A percentile compares a stretch with the other conserved stretches of the same genome.
Conservation (phyloP, 2,329 filamentous ascomycete species). For the Alternaria arbusti region DNA sequence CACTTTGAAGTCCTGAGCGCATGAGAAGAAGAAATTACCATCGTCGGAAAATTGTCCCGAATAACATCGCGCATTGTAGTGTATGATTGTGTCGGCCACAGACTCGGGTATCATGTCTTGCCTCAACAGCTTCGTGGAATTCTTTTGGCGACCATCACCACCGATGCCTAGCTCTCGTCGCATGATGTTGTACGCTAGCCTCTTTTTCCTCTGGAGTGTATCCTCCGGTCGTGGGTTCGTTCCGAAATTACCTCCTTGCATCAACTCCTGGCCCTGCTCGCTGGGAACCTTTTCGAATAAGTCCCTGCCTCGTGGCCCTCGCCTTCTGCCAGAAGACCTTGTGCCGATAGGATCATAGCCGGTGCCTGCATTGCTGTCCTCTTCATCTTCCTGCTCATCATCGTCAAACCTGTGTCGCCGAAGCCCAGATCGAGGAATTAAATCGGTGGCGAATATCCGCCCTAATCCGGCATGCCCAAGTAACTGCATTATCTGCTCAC, state of each 20-base stretch:
- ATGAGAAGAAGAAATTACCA: slow-evolving; percentile 95
- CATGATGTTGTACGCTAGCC: slow-evolving; percentile 72
- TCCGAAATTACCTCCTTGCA: slow-evolving; percentile 84
- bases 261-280: slow-evolving; percentile 75
- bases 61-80: slow-evolving; percentile 86
- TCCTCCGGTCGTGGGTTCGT: slow-evolving; percentile 62
- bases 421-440: slow-evolving; percentile 23
- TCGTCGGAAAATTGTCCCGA: slow-evolving; percentile 97
- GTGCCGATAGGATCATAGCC: slow-evolving; percentile 41
- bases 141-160: slow-evolving; percentile 62
- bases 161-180: slow-evolving; percentile 82
- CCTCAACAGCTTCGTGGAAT: slow-evolving; percentile 70
- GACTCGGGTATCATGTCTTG: slow-evolving; percentile 80
- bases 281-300: slow-evolving; percentile 84
- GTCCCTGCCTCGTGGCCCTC: slow-evolving; percentile 56
- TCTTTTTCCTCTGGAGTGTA: slow-evolving; percentile 64
- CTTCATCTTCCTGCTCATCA: slow-evolving; percentile 51
- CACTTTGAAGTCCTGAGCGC: slow-evolving; percentile 89
- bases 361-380: slow-evolving; percentile 47
- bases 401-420: slow-evolving; percentile 31
- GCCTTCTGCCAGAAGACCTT: slow-evolving; percentile 42
- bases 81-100: slow-evolving; percentile 82
- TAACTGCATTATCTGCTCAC: slow-evolving; percentile 60
- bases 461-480: slow-evolving; percentile 61
- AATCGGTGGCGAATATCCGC: slow-evolving; percentile 55